A percentile compares a stretch with the other conserved stretches of the same genome.
phyloP scores from a whole-genome alignment of 2,329 filamentous ascomycete species.

The Cercospora canescens region DNA sequence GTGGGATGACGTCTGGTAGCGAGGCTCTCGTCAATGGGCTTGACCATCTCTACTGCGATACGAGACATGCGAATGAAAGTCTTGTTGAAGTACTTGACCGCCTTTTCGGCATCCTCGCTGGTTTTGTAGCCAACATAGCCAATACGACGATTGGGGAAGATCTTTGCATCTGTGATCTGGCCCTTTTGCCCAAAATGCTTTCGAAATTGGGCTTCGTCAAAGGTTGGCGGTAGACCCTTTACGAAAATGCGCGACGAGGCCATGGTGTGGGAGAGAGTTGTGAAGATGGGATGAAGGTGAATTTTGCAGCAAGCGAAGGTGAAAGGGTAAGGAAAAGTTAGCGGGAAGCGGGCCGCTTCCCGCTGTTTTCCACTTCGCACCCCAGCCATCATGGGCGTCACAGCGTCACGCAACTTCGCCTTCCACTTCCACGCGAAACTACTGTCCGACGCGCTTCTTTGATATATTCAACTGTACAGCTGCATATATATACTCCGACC shows the following conservation, averaged over 20 bases:
- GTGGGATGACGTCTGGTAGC: slow-evolving; percentile 12
- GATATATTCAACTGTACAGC: background rate
- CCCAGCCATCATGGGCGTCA: background rate
- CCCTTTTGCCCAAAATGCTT: slow-evolving; percentile 79
- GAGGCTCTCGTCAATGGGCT: slow-evolving; percentile 60
- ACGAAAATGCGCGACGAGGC: slow-evolving; percentile 75
- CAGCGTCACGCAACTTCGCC: background rate
- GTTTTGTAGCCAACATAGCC: slow-evolving; percentile 94
- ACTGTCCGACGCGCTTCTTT: background rate
- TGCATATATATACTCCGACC: background rate
- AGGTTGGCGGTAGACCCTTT: slow-evolving; percentile 76
- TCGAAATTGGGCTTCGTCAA: slow-evolving; percentile 80
- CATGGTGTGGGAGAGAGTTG: slow-evolving; percentile 46
- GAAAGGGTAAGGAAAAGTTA: background rate
- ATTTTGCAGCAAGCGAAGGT: background rate
- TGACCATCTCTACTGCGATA: slow-evolving; percentile 85
- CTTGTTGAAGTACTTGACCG: slow-evolving; percentile 93
- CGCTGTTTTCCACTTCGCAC: background rate
- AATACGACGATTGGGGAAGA: slow-evolving; percentile 85
- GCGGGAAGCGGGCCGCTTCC: background rate
- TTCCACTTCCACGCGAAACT: background rate
- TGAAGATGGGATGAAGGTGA: background rate
- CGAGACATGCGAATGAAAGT: slow-evolving; percentile 95
- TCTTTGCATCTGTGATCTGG: slow-evolving; percentile 85
- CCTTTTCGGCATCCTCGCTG: slow-evolving; percentile 73